A percentile compares a stretch with the other conserved stretches of the same genome.
These are phyloP conservation scores for Gloeostereum incarnatum DNA, from an alignment of 768 basidiomycete species.

Conservation along the genomic window DNA sequence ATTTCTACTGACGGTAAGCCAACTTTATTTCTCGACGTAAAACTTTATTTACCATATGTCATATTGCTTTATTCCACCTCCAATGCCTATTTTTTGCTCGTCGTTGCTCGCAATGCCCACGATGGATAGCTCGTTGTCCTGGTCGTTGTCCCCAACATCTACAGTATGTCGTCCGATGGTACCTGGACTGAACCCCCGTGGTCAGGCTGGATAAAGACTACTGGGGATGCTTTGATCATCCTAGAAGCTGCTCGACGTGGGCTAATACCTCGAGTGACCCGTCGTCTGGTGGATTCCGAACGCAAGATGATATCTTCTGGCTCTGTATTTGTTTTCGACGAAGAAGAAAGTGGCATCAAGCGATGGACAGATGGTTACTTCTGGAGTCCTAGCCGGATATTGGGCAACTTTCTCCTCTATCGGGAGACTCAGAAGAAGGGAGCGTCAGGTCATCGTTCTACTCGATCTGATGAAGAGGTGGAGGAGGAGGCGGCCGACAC, in stretches of 20 bases:
- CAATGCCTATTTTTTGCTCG: too few relatives aligned
- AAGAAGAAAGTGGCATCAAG: constrained; percentile 94
- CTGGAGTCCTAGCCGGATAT: constrained; percentile 87
- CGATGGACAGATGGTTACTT: constrained; percentile 94
- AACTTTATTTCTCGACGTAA: too few relatives aligned
- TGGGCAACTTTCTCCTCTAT: constrained; percentile 93
- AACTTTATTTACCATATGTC: too few relatives aligned
- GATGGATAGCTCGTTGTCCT: too few relatives aligned
- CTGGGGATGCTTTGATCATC: constrained; percentile 88
- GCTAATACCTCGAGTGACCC: constrained; percentile 83
- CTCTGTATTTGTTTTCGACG: constrained; percentile 94
- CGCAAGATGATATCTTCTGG: constrained; percentile 88
- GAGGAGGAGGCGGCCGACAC: constrained; percentile 17
- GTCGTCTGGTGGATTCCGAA: constrained; percentile 86
- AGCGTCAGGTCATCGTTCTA: constrained; percentile 54
- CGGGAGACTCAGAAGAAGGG: constrained; percentile 88
- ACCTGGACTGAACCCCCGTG: too few relatives aligned
- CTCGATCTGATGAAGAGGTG: too few relatives aligned
- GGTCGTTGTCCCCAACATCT: too few relatives aligned
- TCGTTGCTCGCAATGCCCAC: too few relatives aligned
- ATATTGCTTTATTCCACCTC: too few relatives aligned
- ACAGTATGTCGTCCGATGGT: too few relatives aligned
- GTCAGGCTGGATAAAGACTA: constrained; percentile 94
- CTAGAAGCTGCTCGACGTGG: constrained; percentile 89
- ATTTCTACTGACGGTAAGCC: too few relatives aligned